These are phyloP conservation scores for Platanthera zijinensis DNA, from an alignment of 106 monocot species.

Conservation along the genomic window DNA sequence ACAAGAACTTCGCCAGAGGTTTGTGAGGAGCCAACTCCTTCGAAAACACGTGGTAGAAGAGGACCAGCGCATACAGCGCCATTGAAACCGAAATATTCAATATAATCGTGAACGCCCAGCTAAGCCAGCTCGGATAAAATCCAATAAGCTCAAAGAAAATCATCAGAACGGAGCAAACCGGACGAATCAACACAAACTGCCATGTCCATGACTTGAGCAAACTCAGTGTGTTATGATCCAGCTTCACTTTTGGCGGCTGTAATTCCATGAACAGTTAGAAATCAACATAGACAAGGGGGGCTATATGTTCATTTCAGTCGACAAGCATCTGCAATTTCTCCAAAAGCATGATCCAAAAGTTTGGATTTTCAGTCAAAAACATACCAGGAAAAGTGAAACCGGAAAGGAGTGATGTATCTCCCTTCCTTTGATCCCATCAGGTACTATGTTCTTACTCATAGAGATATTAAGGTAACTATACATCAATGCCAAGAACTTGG, in stretches of 20 bases:
- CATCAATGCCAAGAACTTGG: slow-evolving; percentile 98
- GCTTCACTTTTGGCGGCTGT: slow-evolving; percentile 63
- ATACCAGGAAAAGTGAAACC: slow-evolving; percentile 80
- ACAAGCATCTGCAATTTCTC: neutral
- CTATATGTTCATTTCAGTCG: too few species aligned
- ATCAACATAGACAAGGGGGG: neutral
- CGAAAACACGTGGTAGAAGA: slow-evolving; percentile 96
- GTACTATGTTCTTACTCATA: slow-evolving; percentile 83
- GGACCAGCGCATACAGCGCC: slow-evolving; percentile 82
- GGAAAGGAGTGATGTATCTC: slow-evolving; percentile 95
- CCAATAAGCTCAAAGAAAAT: slow-evolving; percentile 62
- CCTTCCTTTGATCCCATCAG: slow-evolving; percentile 94
- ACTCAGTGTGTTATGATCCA: slow-evolving; percentile 75
- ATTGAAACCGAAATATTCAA: slow-evolving; percentile 94
- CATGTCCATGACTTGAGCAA: slow-evolving; percentile 93
- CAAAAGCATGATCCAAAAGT: neutral
- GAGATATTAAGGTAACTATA: slow-evolving; percentile 99
- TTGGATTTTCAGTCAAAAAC: neutral
- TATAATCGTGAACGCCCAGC: slow-evolving; percentile 77
- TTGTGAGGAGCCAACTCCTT: slow-evolving; percentile 93
- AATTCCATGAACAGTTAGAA: slow-evolving; percentile 7
- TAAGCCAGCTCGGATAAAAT: slow-evolving; percentile 64
- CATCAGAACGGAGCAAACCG: slow-evolving; percentile 84
- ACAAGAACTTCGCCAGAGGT: slow-evolving; percentile 89
- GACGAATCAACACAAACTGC: slow-evolving; percentile 93